Evolutionary conservation across 257 asterid genomes (phyloP).

Genomic region (Scutellaria galericulata): DNA sequence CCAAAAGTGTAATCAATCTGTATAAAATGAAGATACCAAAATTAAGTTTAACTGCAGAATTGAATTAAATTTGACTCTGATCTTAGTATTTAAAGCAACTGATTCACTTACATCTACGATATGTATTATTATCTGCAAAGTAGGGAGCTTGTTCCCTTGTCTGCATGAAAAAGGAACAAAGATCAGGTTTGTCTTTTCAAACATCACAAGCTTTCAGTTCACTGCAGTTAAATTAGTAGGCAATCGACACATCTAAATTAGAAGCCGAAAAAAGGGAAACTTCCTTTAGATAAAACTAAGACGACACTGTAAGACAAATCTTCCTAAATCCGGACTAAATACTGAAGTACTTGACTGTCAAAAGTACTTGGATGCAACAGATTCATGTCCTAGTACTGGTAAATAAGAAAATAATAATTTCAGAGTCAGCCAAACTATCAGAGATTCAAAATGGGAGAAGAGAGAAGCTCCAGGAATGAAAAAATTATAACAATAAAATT

Average conservation of each 20-base stretch:
- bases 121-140: constrained; percentile 38
- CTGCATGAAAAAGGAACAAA: constrained; percentile 42
- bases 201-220: background rate
- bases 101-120: constrained; percentile 51
- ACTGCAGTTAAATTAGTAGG: background rate
- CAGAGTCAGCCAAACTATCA: background rate
- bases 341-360: background rate
- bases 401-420: background rate
- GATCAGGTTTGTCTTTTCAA: constrained; percentile 11
- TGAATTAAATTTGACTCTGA: too few relatives aligned
- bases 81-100: background rate
- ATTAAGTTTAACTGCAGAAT: too few relatives aligned
- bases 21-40: too few relatives aligned
- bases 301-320: background rate
- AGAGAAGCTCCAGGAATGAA: background rate
- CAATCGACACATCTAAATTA: background rate
- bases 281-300: background rate
- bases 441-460: background rate
- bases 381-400: background rate
- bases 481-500: background rate
- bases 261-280: background rate
- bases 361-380: background rate
- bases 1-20: too few relatives aligned
- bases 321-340: background rate
- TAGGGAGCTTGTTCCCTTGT: constrained; percentile 45